Evolutionary conservation across 148 eudicot species (phyloP).

Genomic region (Limonium bicolor): DNA sequence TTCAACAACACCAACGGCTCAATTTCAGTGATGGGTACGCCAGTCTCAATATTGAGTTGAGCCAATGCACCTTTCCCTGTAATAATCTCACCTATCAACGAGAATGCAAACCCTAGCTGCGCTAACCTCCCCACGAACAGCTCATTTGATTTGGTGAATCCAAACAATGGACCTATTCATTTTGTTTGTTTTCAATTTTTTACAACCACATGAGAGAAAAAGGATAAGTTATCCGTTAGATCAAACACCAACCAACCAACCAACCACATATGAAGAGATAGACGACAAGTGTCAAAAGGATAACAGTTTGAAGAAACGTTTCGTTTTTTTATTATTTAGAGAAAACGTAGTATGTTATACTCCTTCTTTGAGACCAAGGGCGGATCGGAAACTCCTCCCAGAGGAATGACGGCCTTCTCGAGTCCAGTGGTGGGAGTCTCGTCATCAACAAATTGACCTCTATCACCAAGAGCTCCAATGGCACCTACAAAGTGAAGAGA

Average conservation of each 20-base stretch:
- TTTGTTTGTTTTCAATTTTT: neutral
- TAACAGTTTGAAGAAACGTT: too few relatives aligned
- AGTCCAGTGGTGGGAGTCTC: slow-evolving; percentile 61
- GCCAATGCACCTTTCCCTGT: slow-evolving; percentile 98
- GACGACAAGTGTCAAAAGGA: too few relatives aligned
- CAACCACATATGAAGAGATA: too few relatives aligned
- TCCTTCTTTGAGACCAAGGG: slow-evolving; percentile 78
- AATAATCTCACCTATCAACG: slow-evolving; percentile 80
- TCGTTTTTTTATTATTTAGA: neutral
- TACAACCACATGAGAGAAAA: neutral
- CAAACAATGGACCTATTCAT: slow-evolving; percentile 88
- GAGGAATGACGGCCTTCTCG: slow-evolving; percentile 76
- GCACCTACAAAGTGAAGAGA: slow-evolving; percentile 91
- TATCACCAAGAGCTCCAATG: slow-evolving; percentile 88
- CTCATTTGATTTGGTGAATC: slow-evolving; percentile 94
- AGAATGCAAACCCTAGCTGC: slow-evolving; percentile 82
- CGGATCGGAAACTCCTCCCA: slow-evolving; percentile 53
- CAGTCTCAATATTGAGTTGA: slow-evolving; percentile 86
- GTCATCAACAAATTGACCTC: slow-evolving; percentile 77
- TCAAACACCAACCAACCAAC: too few relatives aligned
- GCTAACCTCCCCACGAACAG: slow-evolving; percentile 92
- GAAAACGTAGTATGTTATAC: slow-evolving; percentile 31
- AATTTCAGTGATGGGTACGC: slow-evolving; percentile 67
- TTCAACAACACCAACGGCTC: slow-evolving; percentile 82
- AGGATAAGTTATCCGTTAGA: neutral